Conservation (phyloP, 306 rosid genomes). For the Biancaea sappan region DNA sequence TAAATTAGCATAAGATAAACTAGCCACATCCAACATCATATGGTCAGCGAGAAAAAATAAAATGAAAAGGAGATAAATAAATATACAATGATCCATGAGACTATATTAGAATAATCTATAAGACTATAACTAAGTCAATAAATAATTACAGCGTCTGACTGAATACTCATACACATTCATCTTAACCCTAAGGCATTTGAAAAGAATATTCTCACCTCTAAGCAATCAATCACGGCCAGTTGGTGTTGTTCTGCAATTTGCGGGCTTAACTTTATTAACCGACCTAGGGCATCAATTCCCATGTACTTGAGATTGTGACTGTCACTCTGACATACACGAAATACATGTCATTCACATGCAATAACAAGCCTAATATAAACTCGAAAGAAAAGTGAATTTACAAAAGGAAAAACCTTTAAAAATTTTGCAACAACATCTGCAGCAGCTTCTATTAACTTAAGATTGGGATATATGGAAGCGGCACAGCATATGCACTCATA, state of each 20-base stretch:
- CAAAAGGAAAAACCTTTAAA: conserved; percentile 62
- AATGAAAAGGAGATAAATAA: neutral
- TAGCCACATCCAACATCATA: no score
- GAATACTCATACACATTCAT: conserved; percentile 10
- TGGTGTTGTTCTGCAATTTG: conserved; percentile 94
- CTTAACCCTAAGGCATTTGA: conserved; percentile 19
- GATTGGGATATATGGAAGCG: conserved; percentile 73
- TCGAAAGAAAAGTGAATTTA: neutral
- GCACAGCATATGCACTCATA: conserved; percentile 85
- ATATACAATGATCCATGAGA: neutral
- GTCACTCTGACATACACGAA: conserved; percentile 64
- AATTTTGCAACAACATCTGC: conserved; percentile 86
- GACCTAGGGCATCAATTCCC: conserved; percentile 99
- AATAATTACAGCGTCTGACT: neutral
- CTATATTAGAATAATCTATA: neutral
- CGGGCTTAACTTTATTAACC: conserved; percentile 82
- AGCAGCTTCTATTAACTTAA: conserved; percentile 81
- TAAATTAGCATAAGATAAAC: no score
- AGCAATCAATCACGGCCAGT: conserved; percentile 96
- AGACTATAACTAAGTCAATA: neutral
- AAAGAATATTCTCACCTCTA: conserved; percentile 67
- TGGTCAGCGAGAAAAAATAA: no score
- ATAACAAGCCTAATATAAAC: conserved; percentile 3
- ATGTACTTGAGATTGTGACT: conserved; percentile 95
- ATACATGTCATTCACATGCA: neutral